Evolutionary conservation across 495 filamentous ascomycete genomes (phyloP), one percentile per base, ranked within the genome.

Genomic region (Hypoxylon cercidicola): DNA sequence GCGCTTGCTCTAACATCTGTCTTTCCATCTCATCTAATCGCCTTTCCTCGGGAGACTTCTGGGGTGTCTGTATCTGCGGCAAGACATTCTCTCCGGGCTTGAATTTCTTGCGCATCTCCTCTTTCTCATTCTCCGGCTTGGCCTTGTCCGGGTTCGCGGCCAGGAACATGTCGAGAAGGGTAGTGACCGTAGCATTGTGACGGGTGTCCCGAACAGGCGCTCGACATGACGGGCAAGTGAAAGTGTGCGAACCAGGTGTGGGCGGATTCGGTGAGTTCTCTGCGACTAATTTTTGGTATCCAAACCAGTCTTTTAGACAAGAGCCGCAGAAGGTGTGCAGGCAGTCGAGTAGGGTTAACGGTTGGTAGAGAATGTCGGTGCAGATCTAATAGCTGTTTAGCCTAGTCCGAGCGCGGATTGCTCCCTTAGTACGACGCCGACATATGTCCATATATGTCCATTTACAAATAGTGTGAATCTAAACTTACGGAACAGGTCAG

Each of bases 281-380:
- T 69, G 71, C 78, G 61, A 55, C 79, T 57, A 54, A 76, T 16
- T 84, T 82, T 51, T 86, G 82, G 53, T 79, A 88, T 50, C 80
- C 82, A 78, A 99, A 99, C 95, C 95, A 98, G 77, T 93, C 88
- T 77, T 96, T 96, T 60, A 97, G 74, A 72, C 95, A 99, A 25
- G 90, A 89, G 56, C 92, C 95, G 79, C 95, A 98, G 79, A 95
- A 98, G 35, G 93, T 96, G 79, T 99, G 95, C 1, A 99, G 88
- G 74, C 95, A 99, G 81, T 98, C 92, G 72, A 99, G 91, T 60
- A 97, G 90, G 28, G 93, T 97, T 60, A 98, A 87, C 16, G 95
- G 95, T 74, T 97, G 91, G 80, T 92, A 96, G 62, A 99, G 90
- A 51, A 98, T 82, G 72, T 99, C 95, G 59, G 93, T 93, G 78